phyloP scores from a whole-genome alignment of 1,139 yeast genomes.

The Geotrichum macrosporum region DNA sequence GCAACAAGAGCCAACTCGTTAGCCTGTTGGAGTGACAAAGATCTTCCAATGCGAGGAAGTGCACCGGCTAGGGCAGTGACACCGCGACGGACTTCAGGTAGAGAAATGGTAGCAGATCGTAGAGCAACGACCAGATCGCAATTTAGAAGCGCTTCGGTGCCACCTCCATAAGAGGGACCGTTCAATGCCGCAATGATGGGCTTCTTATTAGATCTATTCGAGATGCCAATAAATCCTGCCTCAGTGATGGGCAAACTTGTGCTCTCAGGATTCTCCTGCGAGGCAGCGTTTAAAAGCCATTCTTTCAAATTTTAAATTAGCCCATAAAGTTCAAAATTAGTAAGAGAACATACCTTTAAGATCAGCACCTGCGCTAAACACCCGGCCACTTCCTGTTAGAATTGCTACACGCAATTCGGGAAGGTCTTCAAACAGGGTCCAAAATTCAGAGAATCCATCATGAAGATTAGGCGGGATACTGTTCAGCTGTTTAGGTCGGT shows the following conservation, averaged over 20 bases:
- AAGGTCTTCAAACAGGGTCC: slow-evolving; percentile 35
- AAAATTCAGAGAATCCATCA: slow-evolving; percentile 24
- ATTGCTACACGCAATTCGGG: slow-evolving; percentile 31
- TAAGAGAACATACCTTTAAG: slow-evolving; percentile 28
- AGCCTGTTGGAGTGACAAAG: slow-evolving; percentile 33
- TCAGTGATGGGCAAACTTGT: background rate
- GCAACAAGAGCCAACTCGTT: slow-evolving; percentile 34
- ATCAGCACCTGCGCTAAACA: slow-evolving; percentile 37
- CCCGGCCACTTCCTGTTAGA: slow-evolving; percentile 34
- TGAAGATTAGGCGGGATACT: slow-evolving; percentile 28
- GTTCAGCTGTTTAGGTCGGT: slow-evolving; percentile 28
- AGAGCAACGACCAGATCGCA: slow-evolving; percentile 36
- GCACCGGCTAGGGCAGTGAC: slow-evolving; percentile 37
- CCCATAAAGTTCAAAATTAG: slow-evolving; percentile 8
- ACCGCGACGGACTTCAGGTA: slow-evolving; percentile 37
- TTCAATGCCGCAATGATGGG: slow-evolving; percentile 37
- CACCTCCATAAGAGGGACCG: slow-evolving; percentile 36
- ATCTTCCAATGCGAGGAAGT: slow-evolving; percentile 33
- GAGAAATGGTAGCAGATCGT: slow-evolving; percentile 29
- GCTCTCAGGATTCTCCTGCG: slow-evolving; percentile 6
- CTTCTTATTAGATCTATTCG: slow-evolving; percentile 31
- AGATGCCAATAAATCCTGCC: slow-evolving; percentile 34
- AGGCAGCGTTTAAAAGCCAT: too few relatives aligned
- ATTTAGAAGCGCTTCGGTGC: slow-evolving; percentile 35
- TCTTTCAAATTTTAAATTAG: slow-evolving; percentile 13